Conservation (phyloP, 2,329 filamentous ascomycete species). For the Cordyceps javanica region DNA sequence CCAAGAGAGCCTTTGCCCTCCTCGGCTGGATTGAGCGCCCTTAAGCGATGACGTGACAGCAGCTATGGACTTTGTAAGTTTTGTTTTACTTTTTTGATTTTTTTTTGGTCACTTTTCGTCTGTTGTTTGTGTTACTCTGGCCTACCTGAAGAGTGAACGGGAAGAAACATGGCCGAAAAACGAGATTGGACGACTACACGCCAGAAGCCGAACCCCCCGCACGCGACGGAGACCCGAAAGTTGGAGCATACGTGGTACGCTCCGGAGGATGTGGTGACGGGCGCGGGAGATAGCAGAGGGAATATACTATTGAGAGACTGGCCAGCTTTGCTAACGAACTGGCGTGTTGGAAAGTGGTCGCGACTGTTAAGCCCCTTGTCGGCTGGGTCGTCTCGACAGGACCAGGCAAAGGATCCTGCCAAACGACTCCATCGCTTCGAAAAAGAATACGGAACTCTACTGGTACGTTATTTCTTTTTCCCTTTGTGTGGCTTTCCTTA, state of each 20-base stretch:
- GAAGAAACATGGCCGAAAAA: not conserved
- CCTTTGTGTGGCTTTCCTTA: too few relatives aligned
- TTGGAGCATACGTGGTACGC: not conserved
- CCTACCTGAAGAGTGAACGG: not conserved
- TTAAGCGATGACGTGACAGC: conserved; percentile 40
- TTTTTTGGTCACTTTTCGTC: not conserved
- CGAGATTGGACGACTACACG: not conserved
- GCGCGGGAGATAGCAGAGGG: not conserved
- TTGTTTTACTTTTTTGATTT: not conserved
- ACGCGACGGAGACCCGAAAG: not conserved
- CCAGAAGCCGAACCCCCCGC: not conserved
- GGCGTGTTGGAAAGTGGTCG: conserved; percentile 47
- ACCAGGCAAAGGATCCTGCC: conserved; percentile 56
- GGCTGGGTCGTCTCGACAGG: conserved; percentile 48
- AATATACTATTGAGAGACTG: not conserved
- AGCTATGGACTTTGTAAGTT: conserved; percentile 53
- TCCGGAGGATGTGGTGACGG: too few relatives aligned
- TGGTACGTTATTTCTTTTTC: too few relatives aligned
- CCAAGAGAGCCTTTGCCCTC: not conserved
- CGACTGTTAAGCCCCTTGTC: conserved; percentile 60
- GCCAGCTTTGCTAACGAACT: not conserved
- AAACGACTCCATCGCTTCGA: conserved; percentile 61
- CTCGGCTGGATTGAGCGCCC: not conserved
- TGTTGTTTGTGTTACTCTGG: not conserved
- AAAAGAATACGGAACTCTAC: conserved; percentile 56